Evolutionary conservation across 139 green algal genomes (phyloP), one percentile per base, ranked within the genome.

Genomic region (Nannochloris sp.): DNA sequence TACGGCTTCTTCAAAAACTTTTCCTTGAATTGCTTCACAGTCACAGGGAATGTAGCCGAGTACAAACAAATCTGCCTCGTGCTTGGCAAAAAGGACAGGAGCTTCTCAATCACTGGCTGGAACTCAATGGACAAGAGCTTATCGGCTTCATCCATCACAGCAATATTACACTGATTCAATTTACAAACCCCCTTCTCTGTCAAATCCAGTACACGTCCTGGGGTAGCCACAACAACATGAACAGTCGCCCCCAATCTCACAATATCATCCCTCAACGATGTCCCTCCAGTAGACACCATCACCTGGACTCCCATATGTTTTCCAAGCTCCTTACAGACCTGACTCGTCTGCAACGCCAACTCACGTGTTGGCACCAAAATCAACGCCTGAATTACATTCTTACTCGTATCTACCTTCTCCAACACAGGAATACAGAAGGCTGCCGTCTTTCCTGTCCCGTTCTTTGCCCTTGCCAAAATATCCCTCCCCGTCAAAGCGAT

Each of bases 391-490:
- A 99, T 93, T 51, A 88, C 75, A 56, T 94, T 90, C 51, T 83
- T 87, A 31, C 58, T 76, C 4, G 78, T 78, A 72, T 98, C 91
- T 8, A 98, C 73, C 61, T 89, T 89, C 74, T 99, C 94, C 16
- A 99, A 74, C 12, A 96, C 84, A 0, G 94, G 94, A 62, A 99
- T 97, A 76, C 76, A 89, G 72, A 98, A 99, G n/a, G 94, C 92
- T 43, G 93, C 94, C 0, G 94, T 99, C 74, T 99, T 99, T 51
- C 94, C 94, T 5, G 94, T 99, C 49, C 94, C 94, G 74, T 99
- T 99, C 76, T 99, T 99, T 56, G 94, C 94, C n/a, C 94, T 81
- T 4, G 94, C 94, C 13, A 99, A 82, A 67, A 99, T 95, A 76
- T 99, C 94, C 17, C 93, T 72, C 3, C 94, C 94, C 1, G 90